These are phyloP conservation scores for Delonix regia DNA, from an alignment of 306 rosid genomes.

Conservation along the genomic window DNA sequence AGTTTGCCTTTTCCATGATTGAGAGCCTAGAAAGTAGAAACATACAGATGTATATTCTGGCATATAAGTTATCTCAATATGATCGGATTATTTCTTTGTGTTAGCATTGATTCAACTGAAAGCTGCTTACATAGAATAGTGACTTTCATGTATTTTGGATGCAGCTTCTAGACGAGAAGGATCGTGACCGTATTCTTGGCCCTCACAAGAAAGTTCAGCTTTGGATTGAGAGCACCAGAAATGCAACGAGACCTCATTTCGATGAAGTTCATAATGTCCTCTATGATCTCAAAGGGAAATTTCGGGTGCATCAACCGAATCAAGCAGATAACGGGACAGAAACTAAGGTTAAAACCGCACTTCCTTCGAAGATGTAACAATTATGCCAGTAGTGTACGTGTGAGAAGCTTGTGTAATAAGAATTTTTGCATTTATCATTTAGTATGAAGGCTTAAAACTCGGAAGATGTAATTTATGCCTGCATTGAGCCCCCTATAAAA, in stretches of 20 bases:
- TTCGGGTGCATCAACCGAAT: conserved; percentile 43
- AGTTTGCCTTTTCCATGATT: conserved; percentile 24
- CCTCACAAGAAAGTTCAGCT: conserved; percentile 80
- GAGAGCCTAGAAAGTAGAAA: conserved; percentile 29
- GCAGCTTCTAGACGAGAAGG: conserved; percentile 76
- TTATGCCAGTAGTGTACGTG: neutral
- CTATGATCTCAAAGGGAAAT: conserved; percentile 48
- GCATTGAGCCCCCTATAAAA: neutral
- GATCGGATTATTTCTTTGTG: conserved; percentile 8
- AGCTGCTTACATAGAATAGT: conserved; percentile 9
- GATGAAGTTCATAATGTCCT: conserved; percentile 73
- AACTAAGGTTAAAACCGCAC: conserved; percentile 36
- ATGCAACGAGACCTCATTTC: conserved; percentile 81
- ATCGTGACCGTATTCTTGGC: conserved; percentile 62
- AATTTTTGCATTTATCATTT: conserved; percentile 6
- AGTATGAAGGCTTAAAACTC: conserved; percentile 17
- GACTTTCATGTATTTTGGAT: conserved; percentile 12
- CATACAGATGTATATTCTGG: neutral
- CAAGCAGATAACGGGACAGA: conserved; percentile 31
- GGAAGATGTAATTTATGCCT: conserved; percentile 19
- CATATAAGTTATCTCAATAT: neutral
- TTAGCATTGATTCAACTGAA: neutral
- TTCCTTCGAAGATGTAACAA: conserved; percentile 64
- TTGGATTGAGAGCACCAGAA: conserved; percentile 81
- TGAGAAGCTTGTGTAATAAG: conserved; percentile 14